A percentile compares a stretch with the other conserved stretches of the same genome.
These are phyloP conservation scores for Dentiscutata heterogama DNA, from an alignment of 371 early-diverging fungal species.

Conservation along the genomic window DNA sequence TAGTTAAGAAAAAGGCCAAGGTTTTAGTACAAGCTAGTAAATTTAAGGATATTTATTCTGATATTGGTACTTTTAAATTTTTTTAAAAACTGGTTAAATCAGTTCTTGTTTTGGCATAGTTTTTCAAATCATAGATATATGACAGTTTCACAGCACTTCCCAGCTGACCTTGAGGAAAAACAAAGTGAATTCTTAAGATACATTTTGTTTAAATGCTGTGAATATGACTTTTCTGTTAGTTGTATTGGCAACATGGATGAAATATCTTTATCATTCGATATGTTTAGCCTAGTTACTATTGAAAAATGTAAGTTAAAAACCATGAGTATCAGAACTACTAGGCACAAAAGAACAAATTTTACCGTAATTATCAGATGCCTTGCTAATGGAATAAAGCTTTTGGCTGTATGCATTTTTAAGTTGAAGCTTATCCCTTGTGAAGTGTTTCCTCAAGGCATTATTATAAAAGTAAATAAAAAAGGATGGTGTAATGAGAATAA, in stretches of 20 bases:
- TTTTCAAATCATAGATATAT: neutral
- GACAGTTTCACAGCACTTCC: neutral
- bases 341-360: conserved; percentile 1
- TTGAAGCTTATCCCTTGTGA: neutral
- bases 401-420: neutral
- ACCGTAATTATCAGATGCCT: neutral
- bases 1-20: too few relatives aligned
- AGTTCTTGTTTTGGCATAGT: neutral
- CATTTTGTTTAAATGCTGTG: too few relatives aligned
- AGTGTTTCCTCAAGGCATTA: neutral
- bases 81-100: too few relatives aligned
- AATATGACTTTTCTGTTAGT: neutral
- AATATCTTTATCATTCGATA: neutral
- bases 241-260: neutral
- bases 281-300: neutral
- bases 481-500: too few relatives aligned
- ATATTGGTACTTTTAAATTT: too few relatives aligned
- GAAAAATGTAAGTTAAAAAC: neutral
- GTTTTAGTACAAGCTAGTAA: too few relatives aligned
- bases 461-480: too few relatives aligned
- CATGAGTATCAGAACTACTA: neutral
- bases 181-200: neutral
- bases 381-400: neutral
- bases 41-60: too few relatives aligned
- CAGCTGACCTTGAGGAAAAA: neutral